Conservation (phyloP, 2,329 filamentous ascomycete genomes). For the Ceratocystis diversiconidia region DNA sequence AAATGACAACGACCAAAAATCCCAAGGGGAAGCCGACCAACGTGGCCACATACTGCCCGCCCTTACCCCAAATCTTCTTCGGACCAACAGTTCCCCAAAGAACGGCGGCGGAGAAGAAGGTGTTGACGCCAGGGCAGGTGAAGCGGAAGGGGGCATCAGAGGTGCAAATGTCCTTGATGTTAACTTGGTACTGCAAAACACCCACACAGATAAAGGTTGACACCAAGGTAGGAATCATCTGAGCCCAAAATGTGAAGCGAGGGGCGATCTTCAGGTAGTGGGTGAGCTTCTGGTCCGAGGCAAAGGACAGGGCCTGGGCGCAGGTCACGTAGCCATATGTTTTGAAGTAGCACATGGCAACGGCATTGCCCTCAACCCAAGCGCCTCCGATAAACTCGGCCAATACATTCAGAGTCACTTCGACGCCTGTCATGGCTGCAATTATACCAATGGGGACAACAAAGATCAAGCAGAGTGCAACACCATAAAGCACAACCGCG, state of each 20-base stretch:
- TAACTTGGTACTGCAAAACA: conserved; percentile 34
- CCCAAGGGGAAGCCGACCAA: conserved; percentile 29
- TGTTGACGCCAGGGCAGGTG: conserved; percentile 28
- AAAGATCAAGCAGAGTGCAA: conserved; percentile 36
- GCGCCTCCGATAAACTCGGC: conserved; percentile 41
- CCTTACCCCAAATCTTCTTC: conserved; percentile 29
- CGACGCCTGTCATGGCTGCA: conserved; percentile 39
- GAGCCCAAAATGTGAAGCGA: conserved; percentile 42
- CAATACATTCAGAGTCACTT: conserved; percentile 39
- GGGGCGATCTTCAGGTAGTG: conserved; percentile 49
- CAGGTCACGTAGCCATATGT: conserved; percentile 37
- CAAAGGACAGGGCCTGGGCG: conserved; percentile 38
- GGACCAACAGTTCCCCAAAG: conserved; percentile 34
- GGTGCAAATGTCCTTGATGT: conserved; percentile 28
- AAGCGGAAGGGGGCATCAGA: conserved; percentile 26
- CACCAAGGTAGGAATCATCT: conserved; percentile 43
- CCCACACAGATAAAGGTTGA: conserved; percentile 38
- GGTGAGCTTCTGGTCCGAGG: conserved; percentile 35
- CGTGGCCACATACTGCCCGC: conserved; percentile 29
- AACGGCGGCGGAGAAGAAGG: conserved; percentile 32
- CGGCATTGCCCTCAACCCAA: conserved; percentile 35
- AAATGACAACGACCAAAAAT: conserved; percentile 24
- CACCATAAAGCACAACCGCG: conserved; percentile 37
- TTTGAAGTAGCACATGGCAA: conserved; percentile 43
- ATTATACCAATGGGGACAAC: conserved; percentile 39